These are phyloP conservation scores for Cotoneaster glaucophyllus DNA, from an alignment of 306 rosid genomes.

Conservation along the genomic window DNA sequence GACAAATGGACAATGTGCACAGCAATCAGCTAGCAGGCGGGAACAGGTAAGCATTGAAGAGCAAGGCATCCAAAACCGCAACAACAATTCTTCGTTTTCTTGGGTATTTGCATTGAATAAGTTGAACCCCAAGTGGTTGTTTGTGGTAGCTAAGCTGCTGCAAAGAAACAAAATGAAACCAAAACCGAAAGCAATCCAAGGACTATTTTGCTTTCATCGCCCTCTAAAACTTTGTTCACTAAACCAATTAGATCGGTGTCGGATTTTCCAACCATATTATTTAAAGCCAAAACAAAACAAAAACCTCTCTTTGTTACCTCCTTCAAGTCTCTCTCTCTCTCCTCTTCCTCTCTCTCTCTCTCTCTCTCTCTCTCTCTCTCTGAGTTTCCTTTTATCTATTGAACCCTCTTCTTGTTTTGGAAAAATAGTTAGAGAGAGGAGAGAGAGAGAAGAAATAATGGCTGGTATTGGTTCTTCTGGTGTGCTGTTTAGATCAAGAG, in stretches of 20 bases:
- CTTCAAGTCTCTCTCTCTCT: conserved; percentile 14
- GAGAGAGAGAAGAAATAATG: conserved; percentile 12
- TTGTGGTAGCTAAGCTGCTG: conserved; percentile 29
- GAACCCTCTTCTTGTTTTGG: neutral
- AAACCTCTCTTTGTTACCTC: conserved; percentile 21
- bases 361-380: conserved; percentile 4
- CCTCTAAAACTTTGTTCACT: conserved; percentile 19
- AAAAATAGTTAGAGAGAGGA: neutral
- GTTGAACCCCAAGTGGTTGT: conserved; percentile 5
- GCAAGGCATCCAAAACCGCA: neutral
- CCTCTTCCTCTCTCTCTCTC: conserved; percentile 23
- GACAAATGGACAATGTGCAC: neutral
- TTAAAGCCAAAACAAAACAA: neutral
- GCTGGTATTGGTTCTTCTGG: conserved; percentile 37
- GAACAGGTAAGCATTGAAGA: neutral
- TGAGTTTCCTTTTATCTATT: conserved; percentile 16
- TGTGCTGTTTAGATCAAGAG: conserved; percentile 27
- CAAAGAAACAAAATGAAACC: neutral
- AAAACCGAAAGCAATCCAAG: neutral
- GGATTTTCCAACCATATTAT: conserved; percentile 26
- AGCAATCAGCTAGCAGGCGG: neutral
- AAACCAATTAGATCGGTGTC: conserved; percentile 1
- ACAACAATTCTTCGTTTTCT: neutral
- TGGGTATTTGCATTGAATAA: conserved; percentile 7
- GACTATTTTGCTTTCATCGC: conserved; percentile 25